Evolutionary conservation across 345 rosid species (phyloP).

Genomic region (Camelina neglecta): DNA sequence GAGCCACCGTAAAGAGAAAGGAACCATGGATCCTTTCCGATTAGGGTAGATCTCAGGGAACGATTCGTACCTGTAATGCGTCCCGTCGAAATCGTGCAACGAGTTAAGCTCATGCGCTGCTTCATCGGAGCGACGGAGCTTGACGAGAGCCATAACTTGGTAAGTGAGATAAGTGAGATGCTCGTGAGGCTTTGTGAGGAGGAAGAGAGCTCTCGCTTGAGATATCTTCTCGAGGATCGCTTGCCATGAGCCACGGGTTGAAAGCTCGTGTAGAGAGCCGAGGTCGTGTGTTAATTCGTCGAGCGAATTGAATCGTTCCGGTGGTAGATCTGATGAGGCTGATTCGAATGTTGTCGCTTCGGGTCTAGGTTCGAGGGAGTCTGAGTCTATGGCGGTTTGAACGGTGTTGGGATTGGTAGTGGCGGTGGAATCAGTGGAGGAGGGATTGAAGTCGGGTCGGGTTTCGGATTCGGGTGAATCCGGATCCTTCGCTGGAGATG

Average conservation of each 20-base stretch:
- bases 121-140: slow-evolving; percentile 85
- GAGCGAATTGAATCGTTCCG: slow-evolving; percentile 57
- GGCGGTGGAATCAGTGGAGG: slow-evolving; percentile 27
- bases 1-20: slow-evolving; percentile 88
- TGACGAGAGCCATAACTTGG: slow-evolving; percentile 76
- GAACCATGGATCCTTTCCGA: slow-evolving; percentile 89
- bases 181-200: slow-evolving; percentile 79
- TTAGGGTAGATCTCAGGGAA: slow-evolving; percentile 70
- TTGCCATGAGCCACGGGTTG: slow-evolving; percentile 88
- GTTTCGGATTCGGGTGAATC: slow-evolving; percentile 36
- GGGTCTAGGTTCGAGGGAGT: slow-evolving; percentile 17
- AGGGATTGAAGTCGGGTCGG: slow-evolving; percentile 28
- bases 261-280: slow-evolving; percentile 79
- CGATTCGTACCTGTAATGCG: slow-evolving; percentile 73
- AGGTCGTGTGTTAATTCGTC: slow-evolving; percentile 82
- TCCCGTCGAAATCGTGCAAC: slow-evolving; percentile 74
- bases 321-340: slow-evolving; percentile 44
- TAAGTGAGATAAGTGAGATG: slow-evolving; percentile 82
- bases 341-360: slow-evolving; percentile 26
- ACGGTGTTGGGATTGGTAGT: not conserved
- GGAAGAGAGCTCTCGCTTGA: slow-evolving; percentile 61
- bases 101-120: slow-evolving; percentile 79
- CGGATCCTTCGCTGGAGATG: slow-evolving; percentile 36
- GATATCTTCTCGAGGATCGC: slow-evolving; percentile 75
- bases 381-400: slow-evolving; percentile 2